phyloP scores from a whole-genome alignment of 805 yeast species.

The Schizosaccharomyces lindneri region DNA sequence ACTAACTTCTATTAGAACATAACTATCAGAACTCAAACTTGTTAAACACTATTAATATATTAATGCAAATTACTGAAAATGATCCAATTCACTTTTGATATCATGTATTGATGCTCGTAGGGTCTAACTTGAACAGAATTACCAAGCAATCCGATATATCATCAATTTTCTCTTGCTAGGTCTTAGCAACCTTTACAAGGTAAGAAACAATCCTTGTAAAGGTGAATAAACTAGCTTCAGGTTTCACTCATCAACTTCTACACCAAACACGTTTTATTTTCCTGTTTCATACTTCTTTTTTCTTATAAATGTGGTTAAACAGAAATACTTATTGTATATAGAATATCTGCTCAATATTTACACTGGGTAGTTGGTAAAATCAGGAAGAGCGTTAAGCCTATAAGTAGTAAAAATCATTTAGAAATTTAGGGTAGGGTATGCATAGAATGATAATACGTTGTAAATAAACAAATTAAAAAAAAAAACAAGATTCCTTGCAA shows the following conservation, averaged over 20 bases:
- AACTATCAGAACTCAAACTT: neutral
- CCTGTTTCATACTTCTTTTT: neutral
- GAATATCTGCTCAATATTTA: no score
- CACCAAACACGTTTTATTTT: neutral
- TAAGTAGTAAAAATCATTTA: no score
- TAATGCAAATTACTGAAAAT: no score
- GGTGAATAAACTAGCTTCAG: conserved; percentile 1
- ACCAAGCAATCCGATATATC: neutral
- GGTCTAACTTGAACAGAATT: neutral
- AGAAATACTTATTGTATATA: no score
- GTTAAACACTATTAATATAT: neutral
- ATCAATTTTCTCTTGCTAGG: neutral
- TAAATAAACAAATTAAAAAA: no score
- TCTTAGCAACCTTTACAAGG: neutral
- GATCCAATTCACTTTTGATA: neutral
- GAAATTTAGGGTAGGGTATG: neutral
- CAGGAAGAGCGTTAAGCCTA: no score
- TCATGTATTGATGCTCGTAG: neutral
- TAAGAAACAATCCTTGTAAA: neutral
- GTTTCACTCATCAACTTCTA: no score
- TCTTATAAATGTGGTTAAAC: neutral
- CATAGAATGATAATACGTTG: no score
- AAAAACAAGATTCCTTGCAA: no score
- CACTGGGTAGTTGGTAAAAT: no score
- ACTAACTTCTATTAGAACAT: no score